Percentiles rank a stretch among this genome's conserved stretches.
Conservation (phyloP, 2,329 filamentous ascomycete species). For the Phaeosphaeria sp. region DNA sequence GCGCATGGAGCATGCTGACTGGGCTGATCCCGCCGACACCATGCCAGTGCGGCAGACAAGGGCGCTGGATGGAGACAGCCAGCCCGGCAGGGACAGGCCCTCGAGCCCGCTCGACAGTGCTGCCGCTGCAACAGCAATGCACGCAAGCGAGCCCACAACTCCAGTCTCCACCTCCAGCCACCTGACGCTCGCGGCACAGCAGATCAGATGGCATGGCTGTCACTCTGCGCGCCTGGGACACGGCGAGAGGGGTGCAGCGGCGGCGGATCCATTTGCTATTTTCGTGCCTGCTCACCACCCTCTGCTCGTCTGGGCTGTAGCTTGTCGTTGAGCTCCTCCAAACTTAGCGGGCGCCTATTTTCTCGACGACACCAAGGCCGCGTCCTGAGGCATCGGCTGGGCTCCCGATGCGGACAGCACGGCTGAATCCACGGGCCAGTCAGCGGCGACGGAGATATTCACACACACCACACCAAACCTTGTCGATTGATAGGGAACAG, state of each 20-base stretch:
- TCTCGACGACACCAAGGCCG: slow-evolving; percentile 26
- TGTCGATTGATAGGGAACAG: slow-evolving; percentile 36
- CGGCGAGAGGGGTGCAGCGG: slow-evolving; percentile 16
- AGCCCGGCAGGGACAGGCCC: slow-evolving; percentile 26
- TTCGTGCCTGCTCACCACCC: slow-evolving; percentile 18
- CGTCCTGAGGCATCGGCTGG: slow-evolving; percentile 41
- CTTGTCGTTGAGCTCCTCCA: slow-evolving; percentile 30
- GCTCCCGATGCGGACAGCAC: slow-evolving; percentile 47
- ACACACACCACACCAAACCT: slow-evolving; percentile 29
- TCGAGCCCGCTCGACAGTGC: slow-evolving; percentile 8
- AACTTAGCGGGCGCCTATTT: slow-evolving; percentile 47
- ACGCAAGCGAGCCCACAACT: slow-evolving; percentile 43
- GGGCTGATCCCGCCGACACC: slow-evolving; percentile 35
- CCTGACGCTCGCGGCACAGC: slow-evolving; percentile 34
- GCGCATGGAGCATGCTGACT: slow-evolving; percentile 37
- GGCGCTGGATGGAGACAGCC: slow-evolving; percentile 19
- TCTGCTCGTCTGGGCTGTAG: slow-evolving; percentile 8
- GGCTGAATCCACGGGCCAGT: slow-evolving; percentile 44
- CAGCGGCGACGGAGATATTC: slow-evolving; percentile 41
- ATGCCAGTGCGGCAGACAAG: slow-evolving; percentile 32
- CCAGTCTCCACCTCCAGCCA: slow-evolving; percentile 38
- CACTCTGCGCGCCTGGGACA: slow-evolving; percentile 14
- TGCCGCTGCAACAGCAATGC: slow-evolving; percentile 22
- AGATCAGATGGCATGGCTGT: slow-evolving; percentile 21
- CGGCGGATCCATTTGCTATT: slow-evolving; percentile 23